A percentile compares a stretch with the other conserved stretches of the same genome.
These are phyloP conservation scores for Artomyces pyxidatus DNA, from an alignment of 768 basidiomycete species.

Conservation along the genomic window DNA sequence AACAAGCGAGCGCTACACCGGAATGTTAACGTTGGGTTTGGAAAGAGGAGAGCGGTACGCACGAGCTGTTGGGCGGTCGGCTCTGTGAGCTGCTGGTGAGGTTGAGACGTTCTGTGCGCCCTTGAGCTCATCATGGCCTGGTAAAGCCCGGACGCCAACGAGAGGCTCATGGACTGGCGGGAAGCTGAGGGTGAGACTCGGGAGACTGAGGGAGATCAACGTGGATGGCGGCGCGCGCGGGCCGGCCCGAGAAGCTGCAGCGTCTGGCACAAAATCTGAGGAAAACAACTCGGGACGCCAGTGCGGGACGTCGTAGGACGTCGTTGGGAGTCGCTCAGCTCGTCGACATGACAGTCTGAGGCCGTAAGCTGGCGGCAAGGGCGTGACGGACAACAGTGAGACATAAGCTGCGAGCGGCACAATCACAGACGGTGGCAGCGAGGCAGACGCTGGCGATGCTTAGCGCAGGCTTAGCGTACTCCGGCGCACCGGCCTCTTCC, in stretches of 20 bases:
- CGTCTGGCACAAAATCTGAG: neutral
- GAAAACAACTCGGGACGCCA: too few relatives aligned
- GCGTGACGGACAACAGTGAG: neutral
- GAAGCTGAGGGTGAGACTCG: neutral
- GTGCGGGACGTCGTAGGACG: neutral
- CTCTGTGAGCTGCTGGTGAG: neutral
- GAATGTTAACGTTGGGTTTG: conserved; percentile 11
- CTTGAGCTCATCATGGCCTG: conserved; percentile 4
- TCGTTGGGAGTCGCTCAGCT: neutral
- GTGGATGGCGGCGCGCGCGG: neutral
- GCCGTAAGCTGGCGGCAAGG: neutral
- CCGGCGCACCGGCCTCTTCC: neutral
- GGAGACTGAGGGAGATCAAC: neutral
- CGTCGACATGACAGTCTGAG: neutral
- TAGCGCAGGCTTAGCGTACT: too few relatives aligned
- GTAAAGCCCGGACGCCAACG: neutral
- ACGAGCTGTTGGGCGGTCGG: conserved; percentile 5
- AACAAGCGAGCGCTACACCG: conserved; percentile 53
- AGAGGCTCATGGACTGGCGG: neutral
- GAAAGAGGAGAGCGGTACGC: conserved; percentile 1
- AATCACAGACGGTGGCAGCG: neutral
- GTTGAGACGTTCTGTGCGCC: neutral
- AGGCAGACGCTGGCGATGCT: neutral
- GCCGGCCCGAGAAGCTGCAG: neutral
- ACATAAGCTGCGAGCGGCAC: neutral